phyloP scores from a whole-genome alignment of 2,329 filamentous ascomycete genomes.

The Sclerotinia minor region DNA sequence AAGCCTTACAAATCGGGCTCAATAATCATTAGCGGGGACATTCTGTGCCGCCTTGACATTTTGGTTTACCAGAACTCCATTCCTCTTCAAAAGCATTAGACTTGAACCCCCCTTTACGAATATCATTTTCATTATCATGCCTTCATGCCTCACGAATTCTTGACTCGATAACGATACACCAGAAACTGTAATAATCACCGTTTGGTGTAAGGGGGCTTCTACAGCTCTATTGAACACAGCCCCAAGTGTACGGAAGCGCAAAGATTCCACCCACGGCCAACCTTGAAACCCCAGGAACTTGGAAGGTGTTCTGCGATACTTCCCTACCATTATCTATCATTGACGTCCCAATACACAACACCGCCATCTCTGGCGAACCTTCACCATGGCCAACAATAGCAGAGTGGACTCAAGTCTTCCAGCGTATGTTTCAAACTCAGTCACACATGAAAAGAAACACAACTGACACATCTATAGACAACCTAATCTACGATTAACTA shows the following conservation, averaged over 20 bases:
- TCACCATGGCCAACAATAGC: conserved; percentile 48
- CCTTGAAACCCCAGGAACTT: conserved; percentile 24
- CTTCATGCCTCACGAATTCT: conserved; percentile 18
- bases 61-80: conserved; percentile 18
- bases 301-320: conserved; percentile 24
- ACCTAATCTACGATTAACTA: conserved; percentile 90
- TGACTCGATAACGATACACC: conserved; percentile 21
- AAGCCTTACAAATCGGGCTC: not conserved
- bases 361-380: conserved; percentile 40
- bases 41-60: conserved; percentile 23
- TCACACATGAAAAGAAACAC: conserved; percentile 26
- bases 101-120: conserved; percentile 19
- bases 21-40: conserved; percentile 23
- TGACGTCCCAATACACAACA: conserved; percentile 40
- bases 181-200: conserved; percentile 11
- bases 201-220: conserved; percentile 18
- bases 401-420: conserved; percentile 62
- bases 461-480: conserved; percentile 52
- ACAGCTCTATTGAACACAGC: conserved; percentile 25
- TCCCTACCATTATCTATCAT: conserved; percentile 33
- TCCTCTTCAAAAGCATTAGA: conserved; percentile 17
- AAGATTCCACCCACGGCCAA: conserved; percentile 26
- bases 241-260: conserved; percentile 24
- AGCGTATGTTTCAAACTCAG: conserved; percentile 52
- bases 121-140: conserved; percentile 20